phyloP scores from a whole-genome alignment of 257 asterid species.

The Petunia secreta region DNA sequence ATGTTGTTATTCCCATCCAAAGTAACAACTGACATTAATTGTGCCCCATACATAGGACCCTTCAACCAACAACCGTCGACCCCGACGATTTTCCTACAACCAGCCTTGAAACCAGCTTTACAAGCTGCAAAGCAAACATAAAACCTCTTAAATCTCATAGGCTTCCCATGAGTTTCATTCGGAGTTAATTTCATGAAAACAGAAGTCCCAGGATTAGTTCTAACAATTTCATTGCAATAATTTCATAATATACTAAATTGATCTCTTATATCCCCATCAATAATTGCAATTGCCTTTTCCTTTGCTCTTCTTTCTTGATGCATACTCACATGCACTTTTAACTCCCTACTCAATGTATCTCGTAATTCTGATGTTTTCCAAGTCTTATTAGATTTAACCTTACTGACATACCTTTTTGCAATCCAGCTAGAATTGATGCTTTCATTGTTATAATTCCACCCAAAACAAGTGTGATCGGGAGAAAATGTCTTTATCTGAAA shows the following conservation, averaged over 20 bases:
- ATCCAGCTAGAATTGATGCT: background rate
- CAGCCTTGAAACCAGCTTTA: background rate
- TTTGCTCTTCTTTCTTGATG: background rate
- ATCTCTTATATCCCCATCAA: background rate
- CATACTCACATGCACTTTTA: background rate
- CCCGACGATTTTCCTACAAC: background rate
- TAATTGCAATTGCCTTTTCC: background rate
- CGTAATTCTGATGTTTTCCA: background rate
- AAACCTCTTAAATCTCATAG: background rate
- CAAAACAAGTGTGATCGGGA: background rate
- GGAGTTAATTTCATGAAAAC: background rate
- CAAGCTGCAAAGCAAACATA: slow-evolving; percentile 7
- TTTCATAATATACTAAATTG: background rate
- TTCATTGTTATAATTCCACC: background rate
- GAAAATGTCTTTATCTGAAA: background rate
- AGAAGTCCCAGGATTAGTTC: background rate
- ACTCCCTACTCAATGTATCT: background rate
- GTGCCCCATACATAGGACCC: background rate
- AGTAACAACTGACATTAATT: background rate
- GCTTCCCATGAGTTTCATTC: background rate
- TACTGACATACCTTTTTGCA: background rate
- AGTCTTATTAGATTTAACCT: background rate
- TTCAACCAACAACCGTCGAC: slow-evolving; percentile 7
- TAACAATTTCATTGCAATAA: background rate
- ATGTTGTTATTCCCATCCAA: slow-evolving; percentile 26